Conservation (phyloP, 352 stramenopile species). For the Nannochloropsis limnetica region DNA sequence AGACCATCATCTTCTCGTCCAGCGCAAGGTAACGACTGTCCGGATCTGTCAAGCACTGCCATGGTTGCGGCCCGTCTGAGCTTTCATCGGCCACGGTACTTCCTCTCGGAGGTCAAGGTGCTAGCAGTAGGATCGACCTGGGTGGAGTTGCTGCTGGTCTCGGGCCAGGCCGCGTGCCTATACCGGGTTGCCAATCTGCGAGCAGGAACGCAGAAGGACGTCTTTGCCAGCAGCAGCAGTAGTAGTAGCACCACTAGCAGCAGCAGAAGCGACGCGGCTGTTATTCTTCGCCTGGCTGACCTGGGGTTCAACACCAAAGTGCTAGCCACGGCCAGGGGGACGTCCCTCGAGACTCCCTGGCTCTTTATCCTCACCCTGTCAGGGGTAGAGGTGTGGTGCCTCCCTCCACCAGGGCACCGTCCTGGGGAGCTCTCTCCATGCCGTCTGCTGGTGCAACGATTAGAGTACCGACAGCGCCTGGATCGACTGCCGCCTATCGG, state of each 20-base stretch:
- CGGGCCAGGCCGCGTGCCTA: slow-evolving; percentile 12
- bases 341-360: not conserved
- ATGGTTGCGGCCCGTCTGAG: slow-evolving; percentile 8
- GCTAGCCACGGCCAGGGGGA: not conserved
- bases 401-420: not conserved
- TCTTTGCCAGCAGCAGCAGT: not conserved
- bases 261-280: not conserved
- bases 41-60: not conserved
- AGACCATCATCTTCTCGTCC: not conserved
- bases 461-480: slow-evolving; percentile 33
- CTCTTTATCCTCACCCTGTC: slow-evolving; percentile 19
- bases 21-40: not conserved
- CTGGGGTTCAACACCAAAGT: slow-evolving; percentile 14
- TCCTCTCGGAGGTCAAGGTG: not conserved
- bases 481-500: slow-evolving; percentile 4
- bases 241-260: too few relatives aligned
- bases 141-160: slow-evolving; percentile 24
- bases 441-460: slow-evolving; percentile 14
- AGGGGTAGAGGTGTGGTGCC: slow-evolving; percentile 31
- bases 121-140: slow-evolving; percentile 3
- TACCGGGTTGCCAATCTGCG: slow-evolving; percentile 27
- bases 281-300: not conserved
- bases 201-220: not conserved
- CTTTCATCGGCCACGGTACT: slow-evolving; percentile 8
- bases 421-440: not conserved